Conservation (phyloP, 768 basidiomycete genomes). For the Lentinus brumalis region DNA sequence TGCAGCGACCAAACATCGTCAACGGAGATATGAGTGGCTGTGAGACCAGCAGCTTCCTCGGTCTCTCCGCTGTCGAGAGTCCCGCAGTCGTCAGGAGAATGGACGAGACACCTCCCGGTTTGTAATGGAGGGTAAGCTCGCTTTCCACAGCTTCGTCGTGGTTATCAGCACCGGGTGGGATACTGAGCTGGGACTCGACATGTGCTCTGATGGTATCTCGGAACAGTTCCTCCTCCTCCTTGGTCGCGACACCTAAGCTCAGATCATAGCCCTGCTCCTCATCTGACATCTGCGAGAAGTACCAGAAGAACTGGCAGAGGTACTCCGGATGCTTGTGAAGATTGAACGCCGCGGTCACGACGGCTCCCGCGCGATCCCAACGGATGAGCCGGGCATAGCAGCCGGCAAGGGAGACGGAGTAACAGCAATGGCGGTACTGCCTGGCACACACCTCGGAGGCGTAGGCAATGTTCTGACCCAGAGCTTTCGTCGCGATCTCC, state of each 20-base stretch:
- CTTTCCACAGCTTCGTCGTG: not conserved
- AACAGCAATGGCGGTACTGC: constrained; percentile 33
- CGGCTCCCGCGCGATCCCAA: constrained; percentile 34
- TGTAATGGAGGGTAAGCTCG: not conserved
- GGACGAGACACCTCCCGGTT: not conserved
- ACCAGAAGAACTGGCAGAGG: constrained; percentile 34
- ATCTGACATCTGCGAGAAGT: constrained; percentile 22
- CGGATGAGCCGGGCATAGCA: constrained; percentile 32
- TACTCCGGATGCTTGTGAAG: constrained; percentile 17
- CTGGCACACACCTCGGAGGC: constrained; percentile 8
- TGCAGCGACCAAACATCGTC: not conserved
- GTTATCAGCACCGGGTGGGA: not conserved
- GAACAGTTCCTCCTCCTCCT: constrained; percentile 1
- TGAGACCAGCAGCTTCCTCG: not conserved
- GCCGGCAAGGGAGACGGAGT: constrained; percentile 31
- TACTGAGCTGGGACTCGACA: not conserved
- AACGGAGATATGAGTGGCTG: not conserved
- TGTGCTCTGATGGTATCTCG: not conserved
- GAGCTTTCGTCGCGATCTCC: not conserved
- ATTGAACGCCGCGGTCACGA: constrained; percentile 32
- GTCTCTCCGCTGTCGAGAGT: not conserved
- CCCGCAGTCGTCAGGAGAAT: not conserved
- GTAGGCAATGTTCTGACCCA: not conserved
- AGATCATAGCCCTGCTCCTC: constrained; percentile 28
- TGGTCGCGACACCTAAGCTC: not conserved